Base-by-base conservation (phyloP, 2,329 filamentous ascomycete species). In the Claviceps africana region DNA sequence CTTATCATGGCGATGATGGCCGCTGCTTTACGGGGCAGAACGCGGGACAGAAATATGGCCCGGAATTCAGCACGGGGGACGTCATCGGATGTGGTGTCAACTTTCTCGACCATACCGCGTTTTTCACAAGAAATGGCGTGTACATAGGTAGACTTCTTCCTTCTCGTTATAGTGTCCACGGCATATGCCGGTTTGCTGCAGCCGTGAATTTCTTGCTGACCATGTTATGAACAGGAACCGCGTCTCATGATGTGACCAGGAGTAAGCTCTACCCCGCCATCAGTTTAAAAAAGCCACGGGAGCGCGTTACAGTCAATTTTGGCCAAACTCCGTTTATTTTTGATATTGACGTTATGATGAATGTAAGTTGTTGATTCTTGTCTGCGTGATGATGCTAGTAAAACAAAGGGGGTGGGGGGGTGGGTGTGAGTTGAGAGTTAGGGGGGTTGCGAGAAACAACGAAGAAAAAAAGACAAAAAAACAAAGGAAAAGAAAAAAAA, bases 261-360 rank as follows among this genome's bases (percentile, higher is more conserved):
- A 75, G 78, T 11, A 78, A 78, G 61, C 65, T 88, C n/a, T 90
- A 82, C 62, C 82, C 82, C 21, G 72, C 75, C 0, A 70, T 85
- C 25, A 81, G 82, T n/a, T 70, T 86, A 50, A 85, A 83, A 62
- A 82, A 78, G 61, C 66, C 74, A 1, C 78, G 79, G 45, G 82
- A 85, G 60, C 74, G 79, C 57, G 64, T 85, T 53, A 68, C 73
- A 54, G 78, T 74, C 57, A 86, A 86, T 61, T 85, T 86, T 68
- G 82, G 82, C 47, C 80, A 84, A 66, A 78, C 77, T 51, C 85
- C 86, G 3, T 97, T 97, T 66, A 77, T 88, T 45, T 98, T 85
- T 69, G 87, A 96, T 65, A 97, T 98, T 59, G 88, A 96, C 66
- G 78, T 79, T 54, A 79, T 93, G 75, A 84, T 95, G 72, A 78